Evolutionary conservation across 306 rosid species (phyloP), one percentile per base, ranked within the genome.

Genomic region (Geum urbanum): DNA sequence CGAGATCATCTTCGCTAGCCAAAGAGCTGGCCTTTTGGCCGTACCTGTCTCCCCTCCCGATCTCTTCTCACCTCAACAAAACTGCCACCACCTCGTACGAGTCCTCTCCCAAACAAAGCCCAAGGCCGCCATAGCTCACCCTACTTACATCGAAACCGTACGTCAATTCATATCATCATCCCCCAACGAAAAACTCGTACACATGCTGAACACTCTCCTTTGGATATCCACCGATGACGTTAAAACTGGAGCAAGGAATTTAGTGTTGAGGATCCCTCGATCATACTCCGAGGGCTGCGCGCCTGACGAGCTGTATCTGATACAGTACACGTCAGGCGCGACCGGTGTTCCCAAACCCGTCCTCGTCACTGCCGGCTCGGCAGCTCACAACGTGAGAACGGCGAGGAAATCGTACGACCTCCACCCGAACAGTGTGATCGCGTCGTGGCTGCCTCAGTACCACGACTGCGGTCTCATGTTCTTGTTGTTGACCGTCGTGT

Each of bases 401-500:
- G 96, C 87, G 0, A 86, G 98, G 15, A 84, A 74, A 72, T 86
- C 95, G 67, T 89, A 92, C 11, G 92, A 92, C 75, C 86, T 92
- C 51, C 90, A 92, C 53, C 92, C 92, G 3, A 86, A 82, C 80
- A 76, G 85, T 24, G 69, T 79, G 15, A 82, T 87, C 6, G 89
- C 85, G 11, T 92, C 98, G 0, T 92, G 96, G 98, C 76, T 92
- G 10, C 98, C 98, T 16, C 98, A 92, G 49, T 87, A 86, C 72
- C 96, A 89, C 54, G 96, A 89, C 43, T 88, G 91, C 8, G 98
- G 98, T 51, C 95, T 89, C 22, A 80, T 89, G 96, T 92, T 92
- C 81, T 77, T 89, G 63, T 59, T 89, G 16, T 62, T 89, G 0
- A 92, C 91, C 44, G 53, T 92, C 53, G 86, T 89, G 4, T 84